Base-by-base conservation (phyloP, 2,329 filamentous ascomycete genomes). In the Ophiostoma fasciatum region DNA sequence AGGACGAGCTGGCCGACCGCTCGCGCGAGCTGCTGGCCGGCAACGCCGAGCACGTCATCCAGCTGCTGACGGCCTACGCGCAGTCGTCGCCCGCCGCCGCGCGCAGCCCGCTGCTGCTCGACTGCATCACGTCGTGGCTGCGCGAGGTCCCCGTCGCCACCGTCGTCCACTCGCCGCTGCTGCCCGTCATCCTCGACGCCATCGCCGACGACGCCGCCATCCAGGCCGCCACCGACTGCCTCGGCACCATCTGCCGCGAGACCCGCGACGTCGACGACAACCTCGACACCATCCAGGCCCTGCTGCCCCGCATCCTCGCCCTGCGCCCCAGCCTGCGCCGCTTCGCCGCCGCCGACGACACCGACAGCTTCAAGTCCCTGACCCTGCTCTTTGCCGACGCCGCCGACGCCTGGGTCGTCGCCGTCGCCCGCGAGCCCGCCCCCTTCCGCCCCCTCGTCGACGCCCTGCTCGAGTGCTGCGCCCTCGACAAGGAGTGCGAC, bases 111-210 rank as follows among this genome's bases (percentile, higher is more conserved):
- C 81, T 87, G 50, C 69, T 98, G 32, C 76, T 96, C 55, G 84
- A 94, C 50, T 96, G 90, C 55, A 85, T 96, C 48, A 92, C 85
- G 22, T 94, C 90, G 4, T 98, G 90, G 90, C 71, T 96, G 46
- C 75, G 85, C 48, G 90, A 98, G 59, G 83, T 98, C 7, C 83
- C 88, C 1, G 72, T 93, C 32, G 69, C 68, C 44, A 78, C 82
- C 42, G 75, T 98, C 44, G 79, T 93, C 46, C 79, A 78, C 48
- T 94, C 88, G 2, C 80, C 87, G 7, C 66, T 98, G 12, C 66
- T 98, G 47, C 74, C 83, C 45, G 67, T 87, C 35, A 73, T 94
- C 33, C 74, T 94, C 51, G 72, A 75, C 45, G 85, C 81, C 7
- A 61, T 94, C 22, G 70, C 79, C 31, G 69, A 74, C 40, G 82